Evolutionary conservation across 2,329 filamentous ascomycete species (phyloP), one percentile per base, ranked within the genome.

Genomic region (Lanzia echinophila): DNA sequence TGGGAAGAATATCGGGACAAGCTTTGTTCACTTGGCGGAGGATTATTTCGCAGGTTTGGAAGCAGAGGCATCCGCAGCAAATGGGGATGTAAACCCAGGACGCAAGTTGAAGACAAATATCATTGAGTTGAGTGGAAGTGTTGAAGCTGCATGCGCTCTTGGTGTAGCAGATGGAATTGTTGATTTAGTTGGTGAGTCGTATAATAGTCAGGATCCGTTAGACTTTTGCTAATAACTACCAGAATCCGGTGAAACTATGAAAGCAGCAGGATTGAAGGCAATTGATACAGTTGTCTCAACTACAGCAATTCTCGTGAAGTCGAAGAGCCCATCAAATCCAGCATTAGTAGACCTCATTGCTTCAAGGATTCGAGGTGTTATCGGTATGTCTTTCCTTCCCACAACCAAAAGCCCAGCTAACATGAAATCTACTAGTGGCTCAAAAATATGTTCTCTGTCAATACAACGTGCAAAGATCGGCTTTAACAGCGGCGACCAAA

Each of bases 171-270:
- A 97, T 69, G 94, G 92, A 48, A 96, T 99, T 69, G 90, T 99
- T 45, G 94, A 99, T 74, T 83, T 99, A 55, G 94, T 99, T 68
- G 90, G 90, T 94, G 72, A 69, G 87, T 59, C 11, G 20, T n/a
- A 36, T 36, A 42, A 32, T 36, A 12, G 12, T 12, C 17, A 41
- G 48, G 6, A 3, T 11, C 12, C 6, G 6, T 11, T 12, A 31
- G 13, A 46, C 12, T 49, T 34, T 12, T 32, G 28, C 61, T 67
- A 56, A 65, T 54, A 52, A 19, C 3, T 39, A 7, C 19, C 63
- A 94, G 92, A 99, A 77, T 97, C 94, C 19, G 94, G 94, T 54
- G 92, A 97, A 73, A 99, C 94, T 0, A 99, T 99, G 94, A 87
- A 88, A 67, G 94, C 92, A 19, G 92, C 92, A 42, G 94, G 94